These are phyloP conservation scores for Plasmodium blacklocki DNA, from an alignment of 169 alveolate genomes.

Conservation along the genomic window DNA sequence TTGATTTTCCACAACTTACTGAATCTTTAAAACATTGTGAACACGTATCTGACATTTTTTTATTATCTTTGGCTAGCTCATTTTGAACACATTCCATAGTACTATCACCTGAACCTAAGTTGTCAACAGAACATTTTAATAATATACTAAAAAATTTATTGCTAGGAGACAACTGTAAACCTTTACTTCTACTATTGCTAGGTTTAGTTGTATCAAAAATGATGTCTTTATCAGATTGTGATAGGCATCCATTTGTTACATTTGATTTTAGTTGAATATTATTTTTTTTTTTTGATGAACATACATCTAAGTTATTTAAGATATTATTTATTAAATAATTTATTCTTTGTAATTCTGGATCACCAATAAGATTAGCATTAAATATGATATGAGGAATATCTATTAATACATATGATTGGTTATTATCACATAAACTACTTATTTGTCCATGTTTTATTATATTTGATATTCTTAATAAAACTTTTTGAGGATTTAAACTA, in stretches of 20 bases:
- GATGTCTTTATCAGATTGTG: constrained; percentile 28
- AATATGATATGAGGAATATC: constrained; percentile 49
- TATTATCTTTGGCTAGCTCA: constrained; percentile 32
- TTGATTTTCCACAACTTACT: constrained; percentile 71
- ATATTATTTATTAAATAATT: constrained; percentile 40
- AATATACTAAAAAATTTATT: constrained; percentile 43
- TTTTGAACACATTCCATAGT: constrained; percentile 59
- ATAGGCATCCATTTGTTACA: constrained; percentile 43
- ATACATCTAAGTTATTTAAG: constrained; percentile 11
- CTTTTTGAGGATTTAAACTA: constrained; percentile 15
- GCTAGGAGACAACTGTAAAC: constrained; percentile 12
- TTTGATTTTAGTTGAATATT: neutral
- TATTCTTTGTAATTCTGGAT: constrained; percentile 27
- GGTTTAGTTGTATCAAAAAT: constrained; percentile 30
- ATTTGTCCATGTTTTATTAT: constrained; percentile 28
- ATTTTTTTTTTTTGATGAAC: neutral
- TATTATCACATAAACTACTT: constrained; percentile 32
- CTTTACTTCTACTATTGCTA: neutral
- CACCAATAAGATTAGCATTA: constrained; percentile 23
- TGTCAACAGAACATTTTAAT: constrained; percentile 66
- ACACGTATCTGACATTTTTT: constrained; percentile 55
- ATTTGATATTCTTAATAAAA: constrained; percentile 45
- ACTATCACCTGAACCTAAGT: constrained; percentile 60
- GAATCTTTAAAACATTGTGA: constrained; percentile 42
- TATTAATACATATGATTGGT: constrained; percentile 21